Evolutionary conservation across 345 rosid genomes (phyloP), one percentile per base, ranked within the genome.

Genomic region (Aethionema arabicum): DNA sequence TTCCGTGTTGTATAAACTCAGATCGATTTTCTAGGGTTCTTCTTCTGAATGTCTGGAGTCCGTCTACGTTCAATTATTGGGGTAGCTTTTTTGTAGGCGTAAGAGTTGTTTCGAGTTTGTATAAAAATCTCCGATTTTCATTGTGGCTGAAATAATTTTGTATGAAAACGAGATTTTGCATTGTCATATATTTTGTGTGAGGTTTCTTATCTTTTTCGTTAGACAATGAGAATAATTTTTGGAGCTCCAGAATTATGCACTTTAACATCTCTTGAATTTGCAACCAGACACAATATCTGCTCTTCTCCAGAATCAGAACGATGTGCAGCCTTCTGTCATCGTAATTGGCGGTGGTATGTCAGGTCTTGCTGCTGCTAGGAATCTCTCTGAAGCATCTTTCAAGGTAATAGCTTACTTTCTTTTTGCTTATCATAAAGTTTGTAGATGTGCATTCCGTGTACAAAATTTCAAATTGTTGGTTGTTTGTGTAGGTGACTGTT

Each of bases 281-380:
- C 50, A 33, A 35, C 15, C 61, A 83, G 95, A 64, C 4, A 43
- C 75, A 33, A 67, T 79, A 56, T 56, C 76, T 13, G 76, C 79
- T 11, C 69, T 76, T 29, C 36, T 77, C 14, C 78, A 72, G 76
- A 75, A 71, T 59, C 82, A 71, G 74, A 80, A 77, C 54, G 58
- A 73, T 66, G 64, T 82, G 15, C 53, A 10, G 49, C 97, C 92
- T 43, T 61, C 82, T 50, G 97, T 85, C 21, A 78, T 87, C 51
- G 93, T 91, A 61, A 83, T 91, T 62, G 98, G 96, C 21, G 84
- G 85, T 66, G 98, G 98, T 53, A 84, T 91, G 63, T 85, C 96
- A 4, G 96, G 98, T 40, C 80, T 91, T 40, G 89, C 98, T 37
- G 96, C 98, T 47, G 96, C 95, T 38, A 78, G 85, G 41, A 65